Evolutionary conservation across 169 alveolate genomes (phyloP), one percentile per base, ranked within the genome.

Genomic region (Eimeria sp.): DNA sequence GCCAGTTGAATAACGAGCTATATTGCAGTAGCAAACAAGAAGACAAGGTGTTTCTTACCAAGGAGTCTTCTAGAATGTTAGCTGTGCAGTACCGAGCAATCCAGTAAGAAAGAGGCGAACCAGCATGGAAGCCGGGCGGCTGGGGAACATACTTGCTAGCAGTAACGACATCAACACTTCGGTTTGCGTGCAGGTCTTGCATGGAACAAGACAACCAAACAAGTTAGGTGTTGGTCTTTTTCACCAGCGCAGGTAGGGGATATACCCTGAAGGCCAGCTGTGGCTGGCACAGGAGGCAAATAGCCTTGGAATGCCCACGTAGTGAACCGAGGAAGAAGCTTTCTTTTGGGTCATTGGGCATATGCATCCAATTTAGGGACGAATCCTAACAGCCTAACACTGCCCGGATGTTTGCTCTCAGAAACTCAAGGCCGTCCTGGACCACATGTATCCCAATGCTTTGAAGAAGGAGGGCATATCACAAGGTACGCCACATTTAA

Each of bases 121-220:
- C 16, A 6, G 30, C 30, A 40, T 18, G 51, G 83, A 40, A 25
- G 51, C 11, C 11, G 27, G 27, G 14, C n/a, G 34, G 51, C 83
- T 40, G 83, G 54, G 27, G 30, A n/a, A 73, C n/a, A 34, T 40
- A 57, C 83, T 20, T 73, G 57, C 16, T 16, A 4, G 5, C 80
- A 47, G 40, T n/a, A 51, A 25, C 0, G 27, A 45, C 22, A 47
- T 63, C 40, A 34, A 34, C 40, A 34, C 40, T 34, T 34, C 40
- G 40, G 40, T 34, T 3, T 6, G 9, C 25, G 10, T 40, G 61
- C 94, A 97, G 98, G 98, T 65, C 97, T 97, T 80, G 97, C 96
- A 87, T 98, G 98, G 98, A 97, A 98, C 96, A 96, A 96, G 80
- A 97, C 97, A 43, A 96, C 97, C 54, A 98, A 98, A 72, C 95